Evolutionary conservation across 192 early-diverging fungal species (phyloP).

Genomic region (Rhizophagus prolifer): DNA sequence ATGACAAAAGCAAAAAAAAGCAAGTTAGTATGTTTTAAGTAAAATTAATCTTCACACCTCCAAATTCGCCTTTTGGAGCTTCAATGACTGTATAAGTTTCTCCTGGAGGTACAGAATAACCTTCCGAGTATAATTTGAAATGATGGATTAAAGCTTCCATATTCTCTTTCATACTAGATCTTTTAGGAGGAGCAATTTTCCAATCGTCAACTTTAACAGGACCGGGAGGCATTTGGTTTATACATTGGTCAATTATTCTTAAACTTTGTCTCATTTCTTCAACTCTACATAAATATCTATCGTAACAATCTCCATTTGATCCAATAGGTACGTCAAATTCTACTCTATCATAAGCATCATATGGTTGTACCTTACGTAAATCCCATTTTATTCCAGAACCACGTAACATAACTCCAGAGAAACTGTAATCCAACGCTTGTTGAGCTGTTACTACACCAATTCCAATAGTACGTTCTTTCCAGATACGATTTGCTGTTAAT

Average conservation of each 20-base stretch:
- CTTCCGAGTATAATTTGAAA: slow-evolving; percentile 99
- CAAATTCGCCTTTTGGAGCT: slow-evolving; percentile 99
- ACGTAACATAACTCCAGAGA: slow-evolving; percentile 94
- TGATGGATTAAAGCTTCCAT: slow-evolving; percentile 99
- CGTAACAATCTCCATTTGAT: slow-evolving; percentile 92
- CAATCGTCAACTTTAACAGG: slow-evolving; percentile 94
- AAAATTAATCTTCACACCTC: slow-evolving; percentile 27
- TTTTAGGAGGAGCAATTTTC: slow-evolving; percentile 94
- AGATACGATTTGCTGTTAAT: slow-evolving; percentile 91
- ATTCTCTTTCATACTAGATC: slow-evolving; percentile 94
- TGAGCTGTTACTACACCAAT: slow-evolving; percentile 85
- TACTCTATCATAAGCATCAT: slow-evolving; percentile 92
- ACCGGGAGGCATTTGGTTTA: slow-evolving; percentile 94
- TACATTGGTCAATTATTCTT: slow-evolving; percentile 93
- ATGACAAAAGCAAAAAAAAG: not conserved
- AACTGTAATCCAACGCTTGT: slow-evolving; percentile 88
- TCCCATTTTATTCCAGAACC: slow-evolving; percentile 94
- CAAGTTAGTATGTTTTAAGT: no score
- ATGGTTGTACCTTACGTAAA: slow-evolving; percentile 88
- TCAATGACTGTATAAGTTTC: slow-evolving; percentile 98
- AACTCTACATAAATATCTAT: slow-evolving; percentile 94
- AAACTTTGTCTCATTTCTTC: slow-evolving; percentile 99
- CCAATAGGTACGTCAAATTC: slow-evolving; percentile 98
- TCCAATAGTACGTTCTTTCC: slow-evolving; percentile 84
- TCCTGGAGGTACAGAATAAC: slow-evolving; percentile 93